A percentile compares a stretch with the other conserved stretches of the same genome.
Evolutionary conservation across 2,329 filamentous ascomycete genomes (phyloP).

Genomic region (Camillea tinctor): DNA sequence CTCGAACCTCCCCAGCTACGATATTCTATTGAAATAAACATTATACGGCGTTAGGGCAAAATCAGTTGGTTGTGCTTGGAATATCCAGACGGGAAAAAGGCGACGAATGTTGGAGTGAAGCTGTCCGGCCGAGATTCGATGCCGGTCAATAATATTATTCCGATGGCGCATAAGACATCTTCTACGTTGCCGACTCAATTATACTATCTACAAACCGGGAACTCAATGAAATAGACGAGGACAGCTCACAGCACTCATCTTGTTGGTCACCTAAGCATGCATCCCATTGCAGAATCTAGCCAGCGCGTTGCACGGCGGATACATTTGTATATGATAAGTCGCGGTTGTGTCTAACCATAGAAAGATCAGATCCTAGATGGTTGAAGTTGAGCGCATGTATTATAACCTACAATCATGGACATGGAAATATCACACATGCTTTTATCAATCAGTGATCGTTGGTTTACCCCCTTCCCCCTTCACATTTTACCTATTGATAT

Average conservation of each 20-base stretch:
- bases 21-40: neutral
- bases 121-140: neutral
- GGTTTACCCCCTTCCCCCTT: too few relatives aligned
- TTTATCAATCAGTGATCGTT: too few relatives aligned
- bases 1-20: neutral
- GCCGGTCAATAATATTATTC: neutral
- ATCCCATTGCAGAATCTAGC: neutral
- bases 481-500: too few relatives aligned
- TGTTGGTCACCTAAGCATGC: neutral
- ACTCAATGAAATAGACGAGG: neutral
- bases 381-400: neutral
- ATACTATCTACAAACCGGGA: neutral
- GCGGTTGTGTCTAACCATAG: neutral
- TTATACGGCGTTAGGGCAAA: neutral
- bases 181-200: neutral
- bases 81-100: neutral
- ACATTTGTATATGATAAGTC: neutral
- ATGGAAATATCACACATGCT: neutral
- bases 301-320: neutral
- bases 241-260: neutral
- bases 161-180: neutral
- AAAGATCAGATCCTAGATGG: neutral
- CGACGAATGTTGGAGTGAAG: neutral
- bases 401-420: neutral
- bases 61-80: neutral